Evolutionary conservation across 129 eudicot species (phyloP), one percentile per base, ranked within the genome.

Genomic region (Deinandra increscens): DNA sequence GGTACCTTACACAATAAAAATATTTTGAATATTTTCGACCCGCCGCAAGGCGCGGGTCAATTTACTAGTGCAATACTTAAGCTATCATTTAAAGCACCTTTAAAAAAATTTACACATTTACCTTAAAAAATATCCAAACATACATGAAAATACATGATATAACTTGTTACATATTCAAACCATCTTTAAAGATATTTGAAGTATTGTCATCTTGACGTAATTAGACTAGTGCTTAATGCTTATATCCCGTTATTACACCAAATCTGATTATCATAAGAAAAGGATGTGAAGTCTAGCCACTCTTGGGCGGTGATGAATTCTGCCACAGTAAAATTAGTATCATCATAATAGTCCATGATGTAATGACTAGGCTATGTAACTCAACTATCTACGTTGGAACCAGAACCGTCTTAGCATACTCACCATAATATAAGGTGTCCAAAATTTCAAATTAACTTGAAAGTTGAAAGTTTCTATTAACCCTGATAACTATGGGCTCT

Each of bases 241-340:
- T 26, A 26, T 26, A 1, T 26, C 31, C 3, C 31, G 1, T 26
- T 26, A 26, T 26, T 26, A 26, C 31, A 26, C 31, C 65, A 91
- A 75, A 91, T 73, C 66, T 82, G 78, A 79, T 88, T 84, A 62
- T 92, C 91, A 37, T 92, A 93, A 11, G 99, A 97, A 49, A 93
- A 83, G 7, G 95, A 79, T 71, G 97, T 93, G 17, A 97, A 85
- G 69, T 83, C 90, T 34, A 93, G 82, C 99, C 98, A 93, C 66
- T 87, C 88, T 19, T 83, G 76, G 14, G 90, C 97, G 2, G 87
- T 42, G 8, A 93, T 84, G 72, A 93, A 80, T 53, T 87, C 81
- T 0, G 98, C 81, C 1, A 84, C 97, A 0, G 88, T 83, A 46
- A 93, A 93, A 61, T 87, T 85, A 45, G 82, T 59, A 9, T 95